phyloP scores from a whole-genome alignment of 1,284 basidiomycete genomes.

The Blastosporella zonata region DNA sequence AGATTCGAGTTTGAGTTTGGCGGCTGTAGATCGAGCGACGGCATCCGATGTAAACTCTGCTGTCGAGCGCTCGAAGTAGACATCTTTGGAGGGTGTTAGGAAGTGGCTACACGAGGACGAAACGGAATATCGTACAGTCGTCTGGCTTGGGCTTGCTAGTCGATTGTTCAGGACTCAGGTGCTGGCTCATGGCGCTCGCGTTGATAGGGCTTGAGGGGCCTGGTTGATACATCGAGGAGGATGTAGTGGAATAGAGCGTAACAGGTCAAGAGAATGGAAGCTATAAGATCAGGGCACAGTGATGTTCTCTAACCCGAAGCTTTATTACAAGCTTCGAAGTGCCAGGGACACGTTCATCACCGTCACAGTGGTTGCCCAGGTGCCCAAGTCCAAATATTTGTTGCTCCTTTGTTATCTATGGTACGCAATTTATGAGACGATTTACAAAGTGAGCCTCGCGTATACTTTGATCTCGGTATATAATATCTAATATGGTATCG shows the following conservation, averaged over 20 bases:
- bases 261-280: slow-evolving; percentile 5
- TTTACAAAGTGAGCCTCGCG: too few species aligned
- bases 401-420: too few species aligned
- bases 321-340: slow-evolving; percentile 8
- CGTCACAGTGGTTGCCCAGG: slow-evolving; percentile 30
- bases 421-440: too few species aligned
- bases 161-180: slow-evolving; percentile 31
- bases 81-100: slow-evolving; percentile 44
- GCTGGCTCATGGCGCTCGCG: slow-evolving; percentile 25
- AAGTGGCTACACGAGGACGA: slow-evolving; percentile 4
- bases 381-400: slow-evolving; percentile 6
- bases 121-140: slow-evolving; percentile 32
- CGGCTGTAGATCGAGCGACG: slow-evolving; percentile 89
- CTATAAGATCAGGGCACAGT: slow-evolving; percentile 11
- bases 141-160: slow-evolving; percentile 33
- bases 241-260: slow-evolving; percentile 9
- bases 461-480: too few species aligned
- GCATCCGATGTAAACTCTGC: slow-evolving; percentile 84
- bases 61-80: slow-evolving; percentile 93
- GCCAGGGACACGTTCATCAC: slow-evolving; percentile 15
- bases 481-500: too few species aligned
- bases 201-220: slow-evolving; percentile 36
- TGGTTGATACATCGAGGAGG: slow-evolving; percentile 33
- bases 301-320: slow-evolving; percentile 13
- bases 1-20: slow-evolving; percentile 96